Percentiles rank a stretch among this genome's conserved stretches.
Conservation (phyloP, 805 yeast species). For the Wickerhamiella dianesei region DNA sequence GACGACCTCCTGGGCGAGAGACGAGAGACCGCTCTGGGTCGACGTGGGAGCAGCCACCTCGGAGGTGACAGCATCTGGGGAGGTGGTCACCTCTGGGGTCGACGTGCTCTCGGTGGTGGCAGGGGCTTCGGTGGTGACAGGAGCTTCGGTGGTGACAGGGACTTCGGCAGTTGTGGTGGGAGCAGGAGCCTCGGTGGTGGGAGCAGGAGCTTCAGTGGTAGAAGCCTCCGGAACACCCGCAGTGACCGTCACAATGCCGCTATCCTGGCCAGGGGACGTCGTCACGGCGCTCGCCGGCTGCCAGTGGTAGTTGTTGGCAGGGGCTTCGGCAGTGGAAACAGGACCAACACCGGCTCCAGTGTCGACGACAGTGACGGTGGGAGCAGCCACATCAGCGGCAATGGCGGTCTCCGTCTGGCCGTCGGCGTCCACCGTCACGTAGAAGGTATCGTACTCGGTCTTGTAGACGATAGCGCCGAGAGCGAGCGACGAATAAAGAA, state of each 20-base stretch:
- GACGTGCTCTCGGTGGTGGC: slow-evolving; percentile 18
- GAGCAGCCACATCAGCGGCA: not conserved
- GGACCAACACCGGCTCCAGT: not conserved
- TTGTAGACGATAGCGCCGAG: slow-evolving; percentile 16
- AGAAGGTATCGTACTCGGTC: slow-evolving; percentile 15
- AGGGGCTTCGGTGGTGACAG: slow-evolving; percentile 4
- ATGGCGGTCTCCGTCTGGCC: slow-evolving; percentile 1
- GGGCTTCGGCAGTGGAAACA: not conserved
- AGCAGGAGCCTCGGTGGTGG: slow-evolving; percentile 18
- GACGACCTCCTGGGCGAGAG: slow-evolving; percentile 29
- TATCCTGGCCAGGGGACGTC: not conserved
- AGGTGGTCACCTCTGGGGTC: slow-evolving; percentile 6
- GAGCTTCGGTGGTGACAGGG: slow-evolving; percentile 10
- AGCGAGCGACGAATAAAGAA: slow-evolving; percentile 11
- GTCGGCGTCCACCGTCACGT: slow-evolving; percentile 13
- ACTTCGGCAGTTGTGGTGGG: slow-evolving; percentile 18
- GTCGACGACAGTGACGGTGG: not conserved
- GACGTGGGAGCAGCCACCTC: slow-evolving; percentile 15
- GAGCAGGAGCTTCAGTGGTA: slow-evolving; percentile 1
- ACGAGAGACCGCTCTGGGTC: slow-evolving; percentile 5
- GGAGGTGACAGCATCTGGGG: slow-evolving; percentile 12
- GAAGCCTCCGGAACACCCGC: not conserved
- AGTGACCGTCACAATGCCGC: slow-evolving; percentile 1
- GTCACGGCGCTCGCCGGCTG: not conserved
- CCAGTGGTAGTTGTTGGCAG: slow-evolving; percentile 1